phyloP scores from a whole-genome alignment of 2,329 filamentous ascomycete species.

The Thielaviopsis punctulata region DNA sequence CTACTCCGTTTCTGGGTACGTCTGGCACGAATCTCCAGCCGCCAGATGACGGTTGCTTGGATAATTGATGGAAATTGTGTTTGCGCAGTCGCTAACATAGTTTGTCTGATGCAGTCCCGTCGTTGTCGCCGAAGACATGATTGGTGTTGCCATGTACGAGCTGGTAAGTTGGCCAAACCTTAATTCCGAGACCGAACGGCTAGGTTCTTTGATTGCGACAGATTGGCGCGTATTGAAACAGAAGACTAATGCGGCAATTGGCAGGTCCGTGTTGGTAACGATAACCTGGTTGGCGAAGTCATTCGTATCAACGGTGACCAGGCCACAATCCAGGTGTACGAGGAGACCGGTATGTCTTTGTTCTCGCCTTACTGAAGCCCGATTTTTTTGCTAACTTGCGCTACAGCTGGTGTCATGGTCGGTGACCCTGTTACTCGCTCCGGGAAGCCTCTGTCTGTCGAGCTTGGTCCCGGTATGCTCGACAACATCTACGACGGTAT shows the following conservation, averaged over 20 bases:
- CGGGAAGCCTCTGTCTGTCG: conserved; percentile 90
- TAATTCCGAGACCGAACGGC: not conserved
- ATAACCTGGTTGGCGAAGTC: conserved; percentile 86
- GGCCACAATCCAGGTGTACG: conserved; percentile 96
- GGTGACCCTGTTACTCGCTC: conserved; percentile 84
- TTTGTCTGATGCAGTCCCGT: conserved; percentile 45
- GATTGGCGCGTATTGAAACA: not conserved
- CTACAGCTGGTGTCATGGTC: conserved; percentile 74
- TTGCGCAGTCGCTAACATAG: conserved; percentile 18
- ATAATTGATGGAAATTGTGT: not conserved
- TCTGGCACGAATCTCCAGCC: conserved; percentile 17
- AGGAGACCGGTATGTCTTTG: conserved; percentile 66
- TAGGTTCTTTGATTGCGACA: not conserved
- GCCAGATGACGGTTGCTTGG: not conserved
- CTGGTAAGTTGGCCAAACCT: conserved; percentile 50
- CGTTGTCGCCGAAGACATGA: conserved; percentile 95
- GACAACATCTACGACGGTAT: conserved; percentile 99
- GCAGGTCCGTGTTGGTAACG: conserved; percentile 79
- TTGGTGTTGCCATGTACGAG: conserved; percentile 99
- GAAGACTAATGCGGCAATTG: not conserved
- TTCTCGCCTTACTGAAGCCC: not conserved
- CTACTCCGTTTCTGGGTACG: conserved; percentile 45
- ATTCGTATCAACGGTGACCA: conserved; percentile 94
- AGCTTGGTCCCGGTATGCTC: conserved; percentile 90
- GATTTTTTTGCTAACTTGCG: conserved; percentile 13